Percentiles rank a stretch among this genome's conserved stretches.
Evolutionary conservation across 192 early-diverging fungal genomes (phyloP).

Genomic region (Geranomyces variabilis): DNA sequence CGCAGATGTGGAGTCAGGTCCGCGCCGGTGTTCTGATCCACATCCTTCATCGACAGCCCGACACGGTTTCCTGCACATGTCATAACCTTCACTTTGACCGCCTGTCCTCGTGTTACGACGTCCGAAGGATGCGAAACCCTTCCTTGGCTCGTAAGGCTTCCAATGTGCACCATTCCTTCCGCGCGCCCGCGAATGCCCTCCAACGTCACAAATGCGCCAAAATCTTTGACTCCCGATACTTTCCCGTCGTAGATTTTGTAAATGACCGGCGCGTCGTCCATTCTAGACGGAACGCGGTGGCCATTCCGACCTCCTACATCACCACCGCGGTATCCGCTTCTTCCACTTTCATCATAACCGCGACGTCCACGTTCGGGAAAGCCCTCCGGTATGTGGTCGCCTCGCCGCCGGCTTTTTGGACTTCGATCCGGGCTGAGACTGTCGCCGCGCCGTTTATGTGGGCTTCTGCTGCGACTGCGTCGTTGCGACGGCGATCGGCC

Average conservation of each 20-base stretch:
- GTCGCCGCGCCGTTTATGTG: conserved; percentile 20
- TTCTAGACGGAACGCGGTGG: conserved; percentile 11
- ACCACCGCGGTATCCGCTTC: conserved; percentile 26
- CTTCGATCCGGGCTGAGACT: conserved; percentile 38
- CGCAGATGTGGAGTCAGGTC: conserved; percentile 85
- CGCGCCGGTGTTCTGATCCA: conserved; percentile 88
- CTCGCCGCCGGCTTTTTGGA: conserved; percentile 26
- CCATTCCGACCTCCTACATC: conserved; percentile 28
- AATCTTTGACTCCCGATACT: conserved; percentile 84
- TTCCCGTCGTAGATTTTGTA: conserved; percentile 92
- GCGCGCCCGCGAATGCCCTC: conserved; percentile 76
- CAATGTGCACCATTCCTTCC: conserved; percentile 92
- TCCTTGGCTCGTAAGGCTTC: conserved; percentile 63
- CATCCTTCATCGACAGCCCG: conserved; percentile 93
- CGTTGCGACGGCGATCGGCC: conserved; percentile 10
- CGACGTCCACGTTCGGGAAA: conserved; percentile 24
- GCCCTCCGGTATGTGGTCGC: conserved; percentile 1
- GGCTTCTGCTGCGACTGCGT: conserved; percentile 2
- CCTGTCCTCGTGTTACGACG: conserved; percentile 80
- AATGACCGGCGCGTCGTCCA: conserved; percentile 80
- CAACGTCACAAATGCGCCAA: conserved; percentile 90
- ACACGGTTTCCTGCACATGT: conserved; percentile 81
- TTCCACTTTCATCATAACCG: conserved; percentile 17
- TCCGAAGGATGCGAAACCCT: conserved; percentile 81
- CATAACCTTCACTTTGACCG: conserved; percentile 94